These are phyloP conservation scores for Grosmannia serpens DNA, from an alignment of 2,329 filamentous ascomycete species.

Conservation along the genomic window DNA sequence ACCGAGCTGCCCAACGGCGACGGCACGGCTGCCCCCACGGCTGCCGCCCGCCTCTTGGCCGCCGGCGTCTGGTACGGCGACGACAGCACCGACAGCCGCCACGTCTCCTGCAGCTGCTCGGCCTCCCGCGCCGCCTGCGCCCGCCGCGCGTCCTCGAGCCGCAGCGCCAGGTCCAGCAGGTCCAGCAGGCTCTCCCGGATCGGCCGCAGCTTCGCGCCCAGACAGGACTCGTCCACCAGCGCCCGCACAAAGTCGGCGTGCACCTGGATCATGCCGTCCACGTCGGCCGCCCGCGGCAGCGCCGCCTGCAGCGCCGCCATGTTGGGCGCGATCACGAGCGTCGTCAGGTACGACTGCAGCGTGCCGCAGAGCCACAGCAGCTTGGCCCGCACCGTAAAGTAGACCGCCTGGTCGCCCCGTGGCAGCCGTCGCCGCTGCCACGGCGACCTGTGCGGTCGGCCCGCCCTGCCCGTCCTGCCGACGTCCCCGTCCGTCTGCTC, in stretches of 20 bases:
- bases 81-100: conserved; percentile 24
- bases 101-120: conserved; percentile 26
- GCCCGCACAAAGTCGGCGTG: conserved; percentile 54
- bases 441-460: conserved; percentile 14
- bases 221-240: conserved; percentile 56
- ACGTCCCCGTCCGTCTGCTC: conserved; percentile 1
- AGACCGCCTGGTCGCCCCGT: conserved; percentile 31
- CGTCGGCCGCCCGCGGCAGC: conserved; percentile 52
- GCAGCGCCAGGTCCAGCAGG: conserved; percentile 62
- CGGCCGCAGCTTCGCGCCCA: conserved; percentile 55
- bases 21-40: conserved; percentile 9
- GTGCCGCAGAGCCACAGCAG: conserved; percentile 69
- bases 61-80: conserved; percentile 15
- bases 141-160: conserved; percentile 50
- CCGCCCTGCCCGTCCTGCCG: too few species aligned
- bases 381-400: conserved; percentile 52
- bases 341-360: conserved; percentile 64
- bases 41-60: conserved; percentile 2
- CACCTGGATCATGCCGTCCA: conserved; percentile 68
- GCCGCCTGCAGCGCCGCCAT: conserved; percentile 42
- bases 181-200: conserved; percentile 65
- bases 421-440: not conserved
- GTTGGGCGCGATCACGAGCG: conserved; percentile 55
- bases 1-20: conserved; percentile 11
- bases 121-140: conserved; percentile 25